Base-by-base conservation (phyloP, 495 filamentous ascomycete genomes). In the Zalerion maritima region DNA sequence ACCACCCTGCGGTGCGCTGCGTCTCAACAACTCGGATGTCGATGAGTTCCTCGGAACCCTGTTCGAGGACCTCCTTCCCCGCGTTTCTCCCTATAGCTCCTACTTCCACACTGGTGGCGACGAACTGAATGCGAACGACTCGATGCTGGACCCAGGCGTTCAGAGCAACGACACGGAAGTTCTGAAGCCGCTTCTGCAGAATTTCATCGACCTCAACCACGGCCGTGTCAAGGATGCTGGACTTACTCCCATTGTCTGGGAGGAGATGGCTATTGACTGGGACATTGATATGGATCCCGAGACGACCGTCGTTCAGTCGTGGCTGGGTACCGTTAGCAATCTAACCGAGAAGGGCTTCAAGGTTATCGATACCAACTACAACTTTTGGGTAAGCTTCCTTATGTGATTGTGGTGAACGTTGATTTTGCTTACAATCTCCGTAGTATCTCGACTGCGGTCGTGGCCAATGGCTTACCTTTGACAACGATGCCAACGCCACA, bases 81-180 rank as follows among this genome's bases (percentile, higher is more conserved):
- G 81, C 11, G 35, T 85, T 3, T 52, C 50, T 7, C 71, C 73
- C 0, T 76, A 79, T 44, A 58, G 68, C 11, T 49, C 65, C 5
- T 83, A 82, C 42, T 84, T 82, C 59, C 81, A 89, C 49, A 80
- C 78, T 1, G 81, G 81, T 21, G 81, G 81, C 22, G 81, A 89
- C 43, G 81, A 87, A 50, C 67, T 87, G 20, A 85, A 86, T 49
- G 52, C 53, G 25, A 75, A 81, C 37, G 70, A 73, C 35, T 86
- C 81, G 49, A 49, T 51, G 23, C 62, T 82, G n/a, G 82, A 89
- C 43, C 61, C 71, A 11, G 73, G 68, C 0, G 67, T 89, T 19
- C 43, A 54, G 2, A 73, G 71, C n/a, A 78, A 76, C 48, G 45
- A 63, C 24, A 51, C 60, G 1, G 39, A 48, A 0, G 65, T 83